These are phyloP conservation scores for Teratosphaeria gauchensis DNA, from an alignment of 2,329 filamentous ascomycete genomes.

Conservation along the genomic window DNA sequence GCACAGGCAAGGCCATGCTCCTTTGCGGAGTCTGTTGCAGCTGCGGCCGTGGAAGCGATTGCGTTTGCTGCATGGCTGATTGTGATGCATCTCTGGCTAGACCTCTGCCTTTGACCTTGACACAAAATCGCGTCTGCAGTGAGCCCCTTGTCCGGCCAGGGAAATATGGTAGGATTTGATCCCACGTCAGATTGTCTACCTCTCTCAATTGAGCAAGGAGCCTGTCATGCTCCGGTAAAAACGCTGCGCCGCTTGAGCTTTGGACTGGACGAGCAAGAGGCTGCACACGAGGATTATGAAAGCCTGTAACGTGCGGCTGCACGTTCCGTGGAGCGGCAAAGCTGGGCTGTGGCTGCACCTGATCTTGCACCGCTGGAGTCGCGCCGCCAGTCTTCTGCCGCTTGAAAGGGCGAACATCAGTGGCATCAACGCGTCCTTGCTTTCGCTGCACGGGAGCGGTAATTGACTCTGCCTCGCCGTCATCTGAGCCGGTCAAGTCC, in stretches of 20 bases:
- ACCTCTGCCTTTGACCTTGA: slow-evolving; percentile 1
- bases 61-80: neutral
- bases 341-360: neutral
- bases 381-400: neutral
- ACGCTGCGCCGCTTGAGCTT: slow-evolving; percentile 4
- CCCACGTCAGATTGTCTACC: slow-evolving; percentile 28
- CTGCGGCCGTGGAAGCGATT: neutral
- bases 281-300: neutral
- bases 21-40: neutral
- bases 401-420: neutral
- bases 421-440: neutral
- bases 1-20: neutral
- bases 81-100: neutral
- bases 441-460: neutral
- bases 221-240: slow-evolving; percentile 20
- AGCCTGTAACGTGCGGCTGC: neutral
- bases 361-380: neutral
- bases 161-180: slow-evolving; percentile 27
- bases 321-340: neutral
- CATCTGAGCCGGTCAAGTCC: neutral
- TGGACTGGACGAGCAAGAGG: neutral
- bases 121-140: slow-evolving; percentile 19
- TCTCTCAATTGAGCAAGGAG: slow-evolving; percentile 34
- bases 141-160: slow-evolving; percentile 22
- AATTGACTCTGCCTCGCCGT: neutral